Conservation (phyloP, 192 early-diverging fungal species). For the Coemansia sp. region DNA sequence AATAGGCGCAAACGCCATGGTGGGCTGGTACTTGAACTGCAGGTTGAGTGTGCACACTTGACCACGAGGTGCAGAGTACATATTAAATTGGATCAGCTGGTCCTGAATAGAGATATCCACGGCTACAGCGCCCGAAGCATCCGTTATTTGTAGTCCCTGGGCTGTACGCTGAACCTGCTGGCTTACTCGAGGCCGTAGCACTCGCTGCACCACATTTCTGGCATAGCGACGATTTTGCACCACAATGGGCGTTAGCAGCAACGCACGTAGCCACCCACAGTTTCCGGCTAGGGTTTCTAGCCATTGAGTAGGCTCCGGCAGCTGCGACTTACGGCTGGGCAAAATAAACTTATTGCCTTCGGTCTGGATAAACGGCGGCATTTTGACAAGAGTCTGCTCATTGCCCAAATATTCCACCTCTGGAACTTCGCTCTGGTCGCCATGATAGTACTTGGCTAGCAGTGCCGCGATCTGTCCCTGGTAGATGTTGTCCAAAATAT, state of each 20-base stretch:
- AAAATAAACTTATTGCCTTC: slow-evolving; percentile 10
- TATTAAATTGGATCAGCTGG: slow-evolving; percentile 57
- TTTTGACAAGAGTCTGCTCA: neutral
- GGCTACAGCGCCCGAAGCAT: slow-evolving; percentile 4
- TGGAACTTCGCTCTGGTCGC: slow-evolving; percentile 63
- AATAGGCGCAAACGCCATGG: slow-evolving; percentile 75
- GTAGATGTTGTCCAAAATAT: slow-evolving; percentile 86
- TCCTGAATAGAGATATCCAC: slow-evolving; percentile 52
- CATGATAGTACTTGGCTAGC: slow-evolving; percentile 72
- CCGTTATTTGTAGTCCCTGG: slow-evolving; percentile 2
- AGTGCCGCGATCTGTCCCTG: slow-evolving; percentile 72
- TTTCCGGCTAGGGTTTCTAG: slow-evolving; percentile 68
- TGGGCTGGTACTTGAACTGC: slow-evolving; percentile 76
- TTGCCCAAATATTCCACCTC: slow-evolving; percentile 70
- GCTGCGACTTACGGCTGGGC: slow-evolving; percentile 12
- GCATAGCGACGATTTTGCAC: slow-evolving; percentile 72
- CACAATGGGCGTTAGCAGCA: slow-evolving; percentile 72
- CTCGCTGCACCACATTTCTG: slow-evolving; percentile 63
- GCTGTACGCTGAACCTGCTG: too few species aligned
- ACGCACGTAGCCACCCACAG: slow-evolving; percentile 78
- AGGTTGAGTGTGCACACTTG: slow-evolving; percentile 73
- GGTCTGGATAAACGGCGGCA: neutral
- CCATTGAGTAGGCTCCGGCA: slow-evolving; percentile 25
- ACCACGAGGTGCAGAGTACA: slow-evolving; percentile 56
- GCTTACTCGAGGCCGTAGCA: slow-evolving; percentile 62